Evolutionary conservation across 768 basidiomycete species (phyloP).

Genomic region (Cystofilobasidium capitatum): DNA sequence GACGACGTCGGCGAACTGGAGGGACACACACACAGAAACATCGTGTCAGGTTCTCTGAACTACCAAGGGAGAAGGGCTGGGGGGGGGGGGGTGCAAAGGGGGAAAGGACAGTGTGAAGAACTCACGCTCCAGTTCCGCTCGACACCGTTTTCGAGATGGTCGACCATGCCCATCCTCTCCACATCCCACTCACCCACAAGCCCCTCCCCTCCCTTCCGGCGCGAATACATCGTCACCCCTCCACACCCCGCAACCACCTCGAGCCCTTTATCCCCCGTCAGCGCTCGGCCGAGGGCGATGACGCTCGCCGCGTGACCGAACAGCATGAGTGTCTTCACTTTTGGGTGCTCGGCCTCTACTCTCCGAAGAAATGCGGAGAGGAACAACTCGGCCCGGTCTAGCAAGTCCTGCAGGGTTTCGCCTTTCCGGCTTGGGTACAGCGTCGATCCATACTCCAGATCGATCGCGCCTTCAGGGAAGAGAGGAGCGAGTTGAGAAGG

Average conservation of each 20-base stretch:
- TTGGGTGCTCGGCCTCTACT: constrained; percentile 32
- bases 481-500: constrained; percentile 27
- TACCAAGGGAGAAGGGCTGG: neutral
- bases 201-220: neutral
- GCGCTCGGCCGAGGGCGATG: constrained; percentile 38
- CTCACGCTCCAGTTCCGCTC: constrained; percentile 39
- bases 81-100: too few relatives aligned
- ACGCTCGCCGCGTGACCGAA: constrained; percentile 38
- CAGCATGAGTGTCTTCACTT: constrained; percentile 35
- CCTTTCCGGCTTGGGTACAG: constrained; percentile 36
- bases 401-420: constrained; percentile 31
- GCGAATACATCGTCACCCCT: constrained; percentile 33
- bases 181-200: constrained; percentile 37
- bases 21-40: neutral
- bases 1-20: constrained; percentile 35
- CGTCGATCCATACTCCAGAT: constrained; percentile 33
- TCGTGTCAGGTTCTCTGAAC: neutral
- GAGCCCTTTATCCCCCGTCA: constrained; percentile 35
- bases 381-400: constrained; percentile 11
- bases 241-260: constrained; percentile 37
- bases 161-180: constrained; percentile 35
- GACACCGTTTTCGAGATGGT: constrained; percentile 37
- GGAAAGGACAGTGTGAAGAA: too few relatives aligned
- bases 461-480: constrained; percentile 32
- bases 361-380: constrained; percentile 18